Conservation (phyloP, 768 basidiomycete genomes). For the Pleurotus citrinopileatus region DNA sequence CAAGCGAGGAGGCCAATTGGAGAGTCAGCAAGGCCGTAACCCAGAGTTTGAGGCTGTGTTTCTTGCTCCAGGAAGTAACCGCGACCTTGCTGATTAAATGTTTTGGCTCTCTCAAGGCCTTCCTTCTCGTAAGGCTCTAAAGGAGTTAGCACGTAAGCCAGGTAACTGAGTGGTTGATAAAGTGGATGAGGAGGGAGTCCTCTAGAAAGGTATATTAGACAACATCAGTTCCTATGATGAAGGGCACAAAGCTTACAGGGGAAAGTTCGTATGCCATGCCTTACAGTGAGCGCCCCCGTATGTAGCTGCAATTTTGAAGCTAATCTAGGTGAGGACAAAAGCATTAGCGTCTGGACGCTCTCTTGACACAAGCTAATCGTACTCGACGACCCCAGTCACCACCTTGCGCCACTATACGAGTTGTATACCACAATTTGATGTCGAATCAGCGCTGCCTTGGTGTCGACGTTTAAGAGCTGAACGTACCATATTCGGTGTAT, state of each 20-base stretch:
- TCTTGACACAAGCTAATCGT: neutral
- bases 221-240: too few relatives aligned
- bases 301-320: conserved; percentile 24
- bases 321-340: conserved; percentile 25
- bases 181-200: conserved; percentile 18
- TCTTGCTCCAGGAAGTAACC: conserved; percentile 41
- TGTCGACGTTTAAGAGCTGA: neutral
- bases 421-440: too few relatives aligned
- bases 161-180: conserved; percentile 20
- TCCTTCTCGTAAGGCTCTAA: conserved; percentile 30
- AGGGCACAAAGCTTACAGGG: conserved; percentile 31
- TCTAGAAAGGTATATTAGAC: conserved; percentile 8
- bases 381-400: conserved; percentile 23
- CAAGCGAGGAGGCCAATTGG: conserved; percentile 52
- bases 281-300: conserved; percentile 39
- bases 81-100: conserved; percentile 24
- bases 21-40: conserved; percentile 54
- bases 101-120: conserved; percentile 25
- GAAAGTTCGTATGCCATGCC: conserved; percentile 45
- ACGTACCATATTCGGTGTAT: conserved; percentile 43
- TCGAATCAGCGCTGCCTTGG: too few relatives aligned
- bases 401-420: conserved; percentile 40
- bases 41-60: conserved; percentile 51
- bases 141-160: conserved; percentile 25
- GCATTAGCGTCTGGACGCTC: neutral